Percentiles rank a stretch among this genome's conserved stretches.
Evolutionary conservation across 345 rosid species (phyloP).

Genomic region (Gynandropsis gynandra): DNA sequence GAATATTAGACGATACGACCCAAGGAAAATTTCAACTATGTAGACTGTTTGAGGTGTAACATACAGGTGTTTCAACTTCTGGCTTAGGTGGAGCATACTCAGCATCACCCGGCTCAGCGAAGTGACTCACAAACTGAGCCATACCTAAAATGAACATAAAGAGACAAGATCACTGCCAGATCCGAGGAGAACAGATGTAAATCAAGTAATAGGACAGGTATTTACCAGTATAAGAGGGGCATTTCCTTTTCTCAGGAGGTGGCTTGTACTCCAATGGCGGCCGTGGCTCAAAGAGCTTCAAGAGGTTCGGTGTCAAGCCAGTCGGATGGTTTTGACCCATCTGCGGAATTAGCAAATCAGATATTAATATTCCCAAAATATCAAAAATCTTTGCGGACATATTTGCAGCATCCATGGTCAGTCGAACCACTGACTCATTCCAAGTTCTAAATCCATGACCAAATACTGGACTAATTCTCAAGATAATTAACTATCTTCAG

Average conservation of each 20-base stretch:
- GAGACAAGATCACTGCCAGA: not conserved
- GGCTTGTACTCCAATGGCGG: constrained; percentile 80
- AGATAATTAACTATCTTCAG: not conserved
- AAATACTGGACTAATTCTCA: not conserved
- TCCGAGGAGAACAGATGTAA: not conserved
- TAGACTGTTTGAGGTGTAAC: constrained; percentile 17
- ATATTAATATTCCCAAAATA: constrained; percentile 2
- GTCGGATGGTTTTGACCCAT: constrained; percentile 98
- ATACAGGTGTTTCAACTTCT: constrained; percentile 78
- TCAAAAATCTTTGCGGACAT: constrained; percentile 4
- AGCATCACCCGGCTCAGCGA: constrained; percentile 85
- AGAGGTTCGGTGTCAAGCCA: constrained; percentile 71
- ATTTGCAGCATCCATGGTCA: constrained; percentile 1
- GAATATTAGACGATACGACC: not conserved
- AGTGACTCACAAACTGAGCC: constrained; percentile 72
- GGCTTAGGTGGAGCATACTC: constrained; percentile 82
- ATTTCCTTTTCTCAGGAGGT: constrained; percentile 88
- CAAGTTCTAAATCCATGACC: not conserved
- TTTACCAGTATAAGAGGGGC: constrained; percentile 65
- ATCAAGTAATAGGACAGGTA: not conserved
- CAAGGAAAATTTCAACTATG: not conserved
- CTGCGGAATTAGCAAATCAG: constrained; percentile 39
- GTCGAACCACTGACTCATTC: not conserved
- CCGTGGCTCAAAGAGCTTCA: constrained; percentile 94
- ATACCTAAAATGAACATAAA: constrained; percentile 44